Base-by-base conservation (phyloP, 2,329 filamentous ascomycete genomes). In the Exophiala oligosperma region DNA sequence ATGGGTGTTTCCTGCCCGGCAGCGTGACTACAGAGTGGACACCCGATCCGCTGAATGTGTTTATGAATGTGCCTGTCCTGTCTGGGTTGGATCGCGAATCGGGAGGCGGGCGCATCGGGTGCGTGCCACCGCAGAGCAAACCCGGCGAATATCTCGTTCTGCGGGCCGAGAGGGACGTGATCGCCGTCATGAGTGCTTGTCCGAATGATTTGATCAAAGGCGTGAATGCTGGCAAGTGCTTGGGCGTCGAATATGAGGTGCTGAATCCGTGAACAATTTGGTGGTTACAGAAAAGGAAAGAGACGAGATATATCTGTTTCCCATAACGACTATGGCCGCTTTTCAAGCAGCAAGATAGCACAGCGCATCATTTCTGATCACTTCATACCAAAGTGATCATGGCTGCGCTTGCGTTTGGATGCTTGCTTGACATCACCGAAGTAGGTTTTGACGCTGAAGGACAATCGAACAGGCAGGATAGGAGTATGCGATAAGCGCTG, bases 181-280 rank as follows among this genome's bases (percentile, higher is more conserved):
- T 77, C 29, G 63, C 76, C 17, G 73, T 74, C 26, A 74, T 76
- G 71, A 76, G 73, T 63, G 66, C 74, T 21, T 77, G 75, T 67
- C 74, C 75, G 0, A 73, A 76, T 56, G 75, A 77, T 64, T 62
- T 76, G 49, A 68, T 64, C 12, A 68, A 57, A 1, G 70, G 69
- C 0, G 72, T 75, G 28, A 75, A 76, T 58, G 72, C 56, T 23
- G 71, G 70, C 11, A 60, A 65, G 53, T 73, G 73, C 7, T 68
- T 65, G 3, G 72, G 74, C 26, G 61, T 59, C 5, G 51, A 66
- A 43, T 68, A 58, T 57, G 53, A 65, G n/a, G 55, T 68, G 23
- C 32, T 55, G 23, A 11, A 12, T 12, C 8, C 26, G 11, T 48
- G 28, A 29, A 23, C n/a, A 43, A 43, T 6, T 43, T 21, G 32